Evolutionary conservation across 2,329 filamentous ascomycete genomes (phyloP).

Genomic region (Colletotrichum acutatum): DNA sequence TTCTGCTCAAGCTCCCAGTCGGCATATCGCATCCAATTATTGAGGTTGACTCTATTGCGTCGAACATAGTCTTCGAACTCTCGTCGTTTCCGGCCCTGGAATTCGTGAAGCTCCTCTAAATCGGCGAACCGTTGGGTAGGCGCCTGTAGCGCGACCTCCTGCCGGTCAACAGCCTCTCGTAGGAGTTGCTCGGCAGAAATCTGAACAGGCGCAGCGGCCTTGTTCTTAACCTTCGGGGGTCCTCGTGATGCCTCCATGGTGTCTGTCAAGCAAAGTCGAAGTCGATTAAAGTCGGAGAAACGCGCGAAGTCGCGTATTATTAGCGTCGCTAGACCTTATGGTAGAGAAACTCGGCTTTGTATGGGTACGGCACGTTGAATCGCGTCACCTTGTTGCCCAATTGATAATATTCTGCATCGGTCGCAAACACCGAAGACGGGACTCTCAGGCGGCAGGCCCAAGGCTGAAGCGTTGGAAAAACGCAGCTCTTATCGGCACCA

Average conservation of each 20-base stretch:
- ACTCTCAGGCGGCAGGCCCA: neutral
- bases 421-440: neutral
- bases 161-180: slow-evolving; percentile 95
- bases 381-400: neutral
- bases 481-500: slow-evolving; percentile 11
- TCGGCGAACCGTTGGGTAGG: slow-evolving; percentile 96
- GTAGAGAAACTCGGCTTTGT: neutral
- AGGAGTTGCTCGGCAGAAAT: slow-evolving; percentile 98
- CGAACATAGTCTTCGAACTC: slow-evolving; percentile 99
- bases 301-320: neutral
- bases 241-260: slow-evolving; percentile 91
- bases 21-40: slow-evolving; percentile 99
- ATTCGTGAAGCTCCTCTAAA: slow-evolving; percentile 97
- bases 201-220: slow-evolving; percentile 89
- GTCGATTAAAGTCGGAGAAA: neutral
- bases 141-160: slow-evolving; percentile 87
- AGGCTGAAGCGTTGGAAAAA: slow-evolving; percentile 20
- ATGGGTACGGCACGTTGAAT: neutral
- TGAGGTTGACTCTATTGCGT: slow-evolving; percentile 93
- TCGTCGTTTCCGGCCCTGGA: slow-evolving; percentile 93
- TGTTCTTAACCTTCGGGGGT: slow-evolving; percentile 98
- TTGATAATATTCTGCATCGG: neutral
- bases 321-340: neutral
- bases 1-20: slow-evolving; percentile 98
- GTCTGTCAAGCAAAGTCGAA: slow-evolving; percentile 44